Base-by-base conservation (phyloP, 2,329 filamentous ascomycete species). In the Verticillium klebahnii region DNA sequence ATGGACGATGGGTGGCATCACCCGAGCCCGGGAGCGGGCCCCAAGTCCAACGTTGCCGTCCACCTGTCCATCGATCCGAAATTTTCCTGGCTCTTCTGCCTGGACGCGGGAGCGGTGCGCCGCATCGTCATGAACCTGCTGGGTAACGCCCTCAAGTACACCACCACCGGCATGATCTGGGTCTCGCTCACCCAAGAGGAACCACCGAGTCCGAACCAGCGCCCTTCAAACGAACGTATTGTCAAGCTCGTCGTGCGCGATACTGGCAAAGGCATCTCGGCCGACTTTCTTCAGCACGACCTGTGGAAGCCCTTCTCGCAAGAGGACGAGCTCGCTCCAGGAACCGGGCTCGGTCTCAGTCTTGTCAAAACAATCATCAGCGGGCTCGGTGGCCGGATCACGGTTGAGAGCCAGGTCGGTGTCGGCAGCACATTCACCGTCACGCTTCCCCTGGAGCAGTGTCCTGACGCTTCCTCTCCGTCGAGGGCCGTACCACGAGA, bases 281-380 rank as follows among this genome's bases (percentile, higher is more conserved):
- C 81, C 23, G 82, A 87, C 12, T 89, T 85, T 65, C 72, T 88
- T 32, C 77, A 81, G 40, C 81, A 82, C 14, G 79, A 80, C 57
- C 72, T 89, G 0, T 89, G 86, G 68, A 84, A 81, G 0, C 84
- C 85, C 0, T 89, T 88, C 62, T 73, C 79, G 0, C 87, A 89
- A 66, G 87, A 89, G 66, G 80, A 88, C 58, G 73, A 76, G 0
- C 72, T 89, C 15, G 78, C 81, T 0, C 80, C 80, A 1, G 86
- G 86, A 0, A 83, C 83, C 2, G 86, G 86, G 0, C 75, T 89
- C 0, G 87, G 87, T 0, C 73, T 90, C 54, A 84, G 82, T 32
- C 83, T 89, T 15, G 86, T 89, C 12, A 75, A 79, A 34, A 75
- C 78, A 61, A 82, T 89, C 19, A 81, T 87, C 8, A 78, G 79